A percentile compares a stretch with the other conserved stretches of the same genome.
These are phyloP conservation scores for Bryopsis sp. DNA, from an alignment of 139 green algal species.

Conservation along the genomic window DNA sequence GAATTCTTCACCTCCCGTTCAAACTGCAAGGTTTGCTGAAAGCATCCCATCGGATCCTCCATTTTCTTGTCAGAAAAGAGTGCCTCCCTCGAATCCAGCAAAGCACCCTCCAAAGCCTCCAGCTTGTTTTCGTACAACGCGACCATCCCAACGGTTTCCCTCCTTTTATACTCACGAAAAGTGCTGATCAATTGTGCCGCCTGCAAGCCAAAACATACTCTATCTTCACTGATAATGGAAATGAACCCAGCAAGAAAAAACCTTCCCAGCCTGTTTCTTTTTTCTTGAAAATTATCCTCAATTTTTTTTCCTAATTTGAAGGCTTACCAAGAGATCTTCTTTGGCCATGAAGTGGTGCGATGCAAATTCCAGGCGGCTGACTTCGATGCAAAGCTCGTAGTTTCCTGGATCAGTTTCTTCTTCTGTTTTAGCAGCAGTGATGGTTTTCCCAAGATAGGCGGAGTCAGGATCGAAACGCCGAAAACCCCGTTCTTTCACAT, in stretches of 20 bases:
- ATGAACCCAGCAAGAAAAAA: slow-evolving; percentile 10
- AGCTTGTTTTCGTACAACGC: slow-evolving; percentile 42
- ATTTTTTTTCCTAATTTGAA: background rate
- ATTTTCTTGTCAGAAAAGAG: slow-evolving; percentile 24
- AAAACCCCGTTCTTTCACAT: background rate
- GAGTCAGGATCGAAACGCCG: slow-evolving; percentile 7
- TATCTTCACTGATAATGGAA: background rate
- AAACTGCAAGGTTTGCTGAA: background rate
- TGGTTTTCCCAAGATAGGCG: background rate
- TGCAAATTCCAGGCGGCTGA: slow-evolving; percentile 43
- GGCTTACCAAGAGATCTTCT: slow-evolving; percentile 49
- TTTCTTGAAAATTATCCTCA: slow-evolving; percentile 5
- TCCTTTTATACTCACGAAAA: slow-evolving; percentile 43
- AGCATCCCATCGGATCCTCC: background rate
- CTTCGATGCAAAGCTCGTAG: slow-evolving; percentile 47
- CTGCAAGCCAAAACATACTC: slow-evolving; percentile 24
- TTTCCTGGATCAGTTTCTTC: slow-evolving; percentile 3
- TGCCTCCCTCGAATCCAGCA: slow-evolving; percentile 38
- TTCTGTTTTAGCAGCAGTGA: background rate
- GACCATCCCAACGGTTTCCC: slow-evolving; percentile 34
- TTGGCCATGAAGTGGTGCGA: slow-evolving; percentile 39
- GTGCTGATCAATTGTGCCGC: slow-evolving; percentile 35
- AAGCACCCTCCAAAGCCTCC: slow-evolving; percentile 38
- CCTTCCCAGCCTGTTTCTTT: background rate
- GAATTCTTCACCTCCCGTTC: background rate